Percentiles rank a stretch among this genome's conserved stretches.
Conservation (phyloP, 2,329 filamentous ascomycete species). For the Tolypocladium sp. region DNA sequence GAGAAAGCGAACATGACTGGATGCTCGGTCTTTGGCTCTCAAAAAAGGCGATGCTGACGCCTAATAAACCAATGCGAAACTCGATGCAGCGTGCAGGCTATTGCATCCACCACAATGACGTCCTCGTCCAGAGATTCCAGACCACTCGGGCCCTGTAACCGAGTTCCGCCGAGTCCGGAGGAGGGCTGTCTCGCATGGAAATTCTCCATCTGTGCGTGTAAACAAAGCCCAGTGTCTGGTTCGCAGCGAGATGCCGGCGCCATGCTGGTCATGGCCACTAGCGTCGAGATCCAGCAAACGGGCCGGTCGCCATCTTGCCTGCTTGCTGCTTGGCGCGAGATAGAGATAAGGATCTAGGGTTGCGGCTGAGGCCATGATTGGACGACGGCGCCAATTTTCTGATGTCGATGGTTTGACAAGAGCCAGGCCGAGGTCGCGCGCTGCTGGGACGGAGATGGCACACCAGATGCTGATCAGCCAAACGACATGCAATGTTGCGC, state of each 20-base stretch:
- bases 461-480: neutral
- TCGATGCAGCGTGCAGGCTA: neutral
- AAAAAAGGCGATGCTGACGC: neutral
- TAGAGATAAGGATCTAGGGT: constrained; percentile 32
- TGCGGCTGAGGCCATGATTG: constrained; percentile 24
- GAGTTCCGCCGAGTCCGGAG: neutral
- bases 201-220: neutral
- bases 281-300: constrained; percentile 10
- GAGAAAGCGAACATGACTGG: neutral
- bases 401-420: constrained; percentile 26
- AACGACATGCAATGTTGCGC: neutral
- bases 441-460: neutral
- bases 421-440: neutral
- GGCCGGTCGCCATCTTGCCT: constrained; percentile 7
- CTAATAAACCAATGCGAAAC: neutral
- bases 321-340: constrained; percentile 29
- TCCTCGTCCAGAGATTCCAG: neutral
- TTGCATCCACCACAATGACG: neutral
- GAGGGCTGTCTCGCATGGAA: neutral
- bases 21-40: neutral
- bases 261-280: constrained; percentile 3
- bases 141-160: neutral
- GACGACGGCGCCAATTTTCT: constrained; percentile 25
- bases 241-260: neutral
- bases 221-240: neutral